A percentile compares a stretch with the other conserved stretches of the same genome.
Evolutionary conservation across 2,329 filamentous ascomycete genomes (phyloP).

Genomic region (Thermoascus crustaceus): DNA sequence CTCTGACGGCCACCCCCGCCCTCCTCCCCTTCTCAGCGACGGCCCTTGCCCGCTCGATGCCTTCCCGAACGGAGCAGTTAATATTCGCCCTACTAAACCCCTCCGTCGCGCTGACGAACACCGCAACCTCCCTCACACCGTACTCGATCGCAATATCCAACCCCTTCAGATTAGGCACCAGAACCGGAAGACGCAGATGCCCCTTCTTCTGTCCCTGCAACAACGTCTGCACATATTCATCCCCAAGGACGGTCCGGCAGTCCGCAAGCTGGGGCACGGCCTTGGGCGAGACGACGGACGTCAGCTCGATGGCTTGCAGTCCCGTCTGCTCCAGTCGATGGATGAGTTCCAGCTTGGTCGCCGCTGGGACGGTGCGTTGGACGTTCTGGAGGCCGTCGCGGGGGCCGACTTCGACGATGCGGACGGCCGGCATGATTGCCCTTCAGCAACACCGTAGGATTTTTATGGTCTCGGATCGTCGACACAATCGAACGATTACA

Average conservation of each 20-base stretch:
- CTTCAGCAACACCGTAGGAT: background rate
- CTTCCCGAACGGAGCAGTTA: constrained; percentile 34
- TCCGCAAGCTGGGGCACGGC: constrained; percentile 67
- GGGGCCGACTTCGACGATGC: constrained; percentile 74
- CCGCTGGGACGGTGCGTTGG: constrained; percentile 59
- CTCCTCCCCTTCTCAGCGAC: constrained; percentile 23
- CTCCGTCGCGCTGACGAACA: constrained; percentile 36
- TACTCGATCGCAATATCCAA: constrained; percentile 49
- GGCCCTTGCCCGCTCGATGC: constrained; percentile 23
- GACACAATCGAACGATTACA: background rate
- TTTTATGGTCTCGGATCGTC: too few relatives aligned
- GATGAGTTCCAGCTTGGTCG: constrained; percentile 70
- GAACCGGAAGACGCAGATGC: constrained; percentile 26
- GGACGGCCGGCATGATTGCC: constrained; percentile 28
- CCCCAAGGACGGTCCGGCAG: constrained; percentile 17
- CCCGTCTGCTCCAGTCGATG: constrained; percentile 61
- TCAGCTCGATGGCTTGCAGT: constrained; percentile 66
- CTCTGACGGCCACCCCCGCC: constrained; percentile 25
- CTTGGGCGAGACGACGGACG: constrained; percentile 75
- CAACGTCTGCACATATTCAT: constrained; percentile 47
- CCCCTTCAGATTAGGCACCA: constrained; percentile 36
- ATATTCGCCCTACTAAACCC: constrained; percentile 37
- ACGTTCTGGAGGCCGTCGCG: constrained; percentile 85
- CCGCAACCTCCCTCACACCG: constrained; percentile 31
- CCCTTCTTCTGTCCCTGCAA: constrained; percentile 1